phyloP scores from a whole-genome alignment of 1,284 basidiomycete species.

The Tilletia indica region DNA sequence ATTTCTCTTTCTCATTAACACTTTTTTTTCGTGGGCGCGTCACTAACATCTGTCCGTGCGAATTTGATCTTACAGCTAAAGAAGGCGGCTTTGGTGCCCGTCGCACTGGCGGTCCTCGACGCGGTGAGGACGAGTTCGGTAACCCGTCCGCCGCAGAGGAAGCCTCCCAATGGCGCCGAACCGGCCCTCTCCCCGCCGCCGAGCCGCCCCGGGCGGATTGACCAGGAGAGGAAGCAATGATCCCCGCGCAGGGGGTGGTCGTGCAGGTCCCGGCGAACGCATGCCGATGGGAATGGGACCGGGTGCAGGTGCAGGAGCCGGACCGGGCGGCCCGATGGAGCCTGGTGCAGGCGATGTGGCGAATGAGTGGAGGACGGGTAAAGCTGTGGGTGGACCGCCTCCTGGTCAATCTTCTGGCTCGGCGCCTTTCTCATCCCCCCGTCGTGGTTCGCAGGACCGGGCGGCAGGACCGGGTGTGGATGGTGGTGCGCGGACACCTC shows the following conservation, averaged over 20 bases:
- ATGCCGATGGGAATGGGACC: too few species aligned
- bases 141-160: conserved; percentile 59
- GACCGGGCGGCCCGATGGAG: conserved; percentile 29
- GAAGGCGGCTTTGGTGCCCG: conserved; percentile 60
- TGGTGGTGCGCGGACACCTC: conserved; percentile 19
- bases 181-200: conserved; percentile 68
- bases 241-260: neutral
- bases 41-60: too few species aligned
- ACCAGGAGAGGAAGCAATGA: neutral
- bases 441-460: conserved; percentile 4
- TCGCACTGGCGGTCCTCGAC: conserved; percentile 33
- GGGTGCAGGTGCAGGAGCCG: too few species aligned
- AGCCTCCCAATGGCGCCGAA: conserved; percentile 74
- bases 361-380: conserved; percentile 53
- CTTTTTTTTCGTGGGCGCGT: neutral
- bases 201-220: conserved; percentile 9
- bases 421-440: neutral
- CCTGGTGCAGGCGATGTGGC: conserved; percentile 47
- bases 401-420: neutral
- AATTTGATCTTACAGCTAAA: conserved; percentile 63
- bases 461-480: neutral
- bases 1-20: neutral
- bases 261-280: too few species aligned
- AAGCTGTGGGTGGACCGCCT: conserved; percentile 37
- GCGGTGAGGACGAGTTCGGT: conserved; percentile 42